These are phyloP conservation scores for Rhamnella rubrinervis DNA, from an alignment of 331 rosid species.

Conservation along the genomic window DNA sequence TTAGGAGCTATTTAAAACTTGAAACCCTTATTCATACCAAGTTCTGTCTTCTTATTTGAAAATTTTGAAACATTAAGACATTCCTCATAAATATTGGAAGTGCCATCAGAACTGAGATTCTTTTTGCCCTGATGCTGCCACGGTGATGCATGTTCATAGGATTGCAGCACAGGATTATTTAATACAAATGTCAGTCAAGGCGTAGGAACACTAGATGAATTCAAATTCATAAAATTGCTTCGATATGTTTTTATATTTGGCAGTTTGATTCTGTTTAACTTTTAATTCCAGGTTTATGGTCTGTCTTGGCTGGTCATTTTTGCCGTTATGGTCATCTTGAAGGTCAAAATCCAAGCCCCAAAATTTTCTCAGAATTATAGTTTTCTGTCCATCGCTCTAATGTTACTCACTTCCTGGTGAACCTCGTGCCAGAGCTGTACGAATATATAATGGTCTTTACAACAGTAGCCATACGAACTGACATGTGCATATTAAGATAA, in stretches of 20 bases:
- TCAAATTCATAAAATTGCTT: neutral
- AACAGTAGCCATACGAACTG: too few relatives aligned
- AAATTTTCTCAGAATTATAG: slow-evolving; percentile 18
- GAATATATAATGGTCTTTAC: too few relatives aligned
- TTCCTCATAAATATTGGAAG: neutral
- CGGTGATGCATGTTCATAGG: too few relatives aligned
- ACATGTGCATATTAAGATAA: too few relatives aligned
- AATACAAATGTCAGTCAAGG: neutral
- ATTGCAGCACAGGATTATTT: neutral
- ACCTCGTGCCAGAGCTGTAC: too few relatives aligned
- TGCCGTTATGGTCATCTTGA: slow-evolving; percentile 72
- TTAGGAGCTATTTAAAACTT: slow-evolving; percentile 1
- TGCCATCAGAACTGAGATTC: neutral
- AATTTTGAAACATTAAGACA: neutral
- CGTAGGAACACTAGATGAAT: neutral
- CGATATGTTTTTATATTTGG: neutral
- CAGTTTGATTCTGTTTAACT: neutral
- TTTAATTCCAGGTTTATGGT: slow-evolving; percentile 68
- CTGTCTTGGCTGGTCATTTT: slow-evolving; percentile 92
- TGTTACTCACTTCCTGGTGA: slow-evolving; percentile 19
- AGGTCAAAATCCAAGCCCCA: slow-evolving; percentile 49
- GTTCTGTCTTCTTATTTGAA: neutral
- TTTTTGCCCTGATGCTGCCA: too few relatives aligned
- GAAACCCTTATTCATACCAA: neutral
- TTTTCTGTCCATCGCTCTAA: slow-evolving; percentile 1